phyloP scores from a whole-genome alignment of 306 rosid species.

The Inga oerstediana region DNA sequence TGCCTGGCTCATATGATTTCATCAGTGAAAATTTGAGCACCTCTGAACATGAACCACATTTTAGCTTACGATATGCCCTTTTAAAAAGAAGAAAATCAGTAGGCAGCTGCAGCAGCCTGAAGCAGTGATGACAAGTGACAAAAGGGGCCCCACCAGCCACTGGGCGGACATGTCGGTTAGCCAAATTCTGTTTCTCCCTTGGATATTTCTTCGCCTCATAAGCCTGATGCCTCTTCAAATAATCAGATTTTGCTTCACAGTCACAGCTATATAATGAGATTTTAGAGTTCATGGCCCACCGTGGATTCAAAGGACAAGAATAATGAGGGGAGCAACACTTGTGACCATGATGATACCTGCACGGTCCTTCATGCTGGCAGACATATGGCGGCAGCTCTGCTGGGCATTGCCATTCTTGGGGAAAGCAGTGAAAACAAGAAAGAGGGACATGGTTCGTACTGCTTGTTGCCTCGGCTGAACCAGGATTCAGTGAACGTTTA shows the following conservation, averaged over 20 bases:
- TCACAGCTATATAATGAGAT: conserved; percentile 45
- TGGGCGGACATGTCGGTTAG: conserved; percentile 75
- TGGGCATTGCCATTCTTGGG: conserved; percentile 55
- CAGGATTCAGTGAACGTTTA: conserved; percentile 44
- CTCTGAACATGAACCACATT: conserved; percentile 83
- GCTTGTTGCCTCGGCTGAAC: conserved; percentile 57
- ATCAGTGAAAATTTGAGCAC: conserved; percentile 74
- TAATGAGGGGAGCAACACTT: conserved; percentile 44
- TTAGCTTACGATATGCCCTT: conserved; percentile 63
- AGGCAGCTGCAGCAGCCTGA: conserved; percentile 67
- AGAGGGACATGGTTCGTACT: conserved; percentile 53
- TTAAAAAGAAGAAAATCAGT: conserved; percentile 81
- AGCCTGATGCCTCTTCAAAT: conserved; percentile 41
- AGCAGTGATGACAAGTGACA: conserved; percentile 74
- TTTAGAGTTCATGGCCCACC: conserved; percentile 39
- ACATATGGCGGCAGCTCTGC: conserved; percentile 57
- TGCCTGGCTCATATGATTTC: conserved; percentile 35
- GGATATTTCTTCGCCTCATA: conserved; percentile 45
- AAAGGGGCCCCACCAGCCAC: conserved; percentile 93
- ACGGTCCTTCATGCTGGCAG: conserved; percentile 43
- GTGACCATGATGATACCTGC: conserved; percentile 45
- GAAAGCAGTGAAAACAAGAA: conserved; percentile 46
- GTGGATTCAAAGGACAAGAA: conserved; percentile 60
- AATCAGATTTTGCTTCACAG: conserved; percentile 46
- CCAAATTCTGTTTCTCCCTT: conserved; percentile 50